Evolutionary conservation across 345 rosid species (phyloP).

Genomic region (Sonneratia alba): DNA sequence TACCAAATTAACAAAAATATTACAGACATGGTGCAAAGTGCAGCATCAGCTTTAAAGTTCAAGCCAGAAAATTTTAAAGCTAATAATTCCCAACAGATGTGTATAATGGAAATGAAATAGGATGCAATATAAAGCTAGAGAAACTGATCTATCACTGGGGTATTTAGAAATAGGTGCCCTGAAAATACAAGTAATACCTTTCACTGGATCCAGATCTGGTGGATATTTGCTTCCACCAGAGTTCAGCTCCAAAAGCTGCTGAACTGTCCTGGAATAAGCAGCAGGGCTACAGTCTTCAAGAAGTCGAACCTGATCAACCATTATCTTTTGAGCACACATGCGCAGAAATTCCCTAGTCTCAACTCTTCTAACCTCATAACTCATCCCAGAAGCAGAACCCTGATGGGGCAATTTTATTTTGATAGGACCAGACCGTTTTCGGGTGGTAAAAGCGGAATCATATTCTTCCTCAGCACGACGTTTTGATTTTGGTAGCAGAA

Average conservation of each 20-base stretch:
- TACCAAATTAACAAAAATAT: background rate
- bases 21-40: background rate
- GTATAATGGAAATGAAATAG: background rate
- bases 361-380: constrained; percentile 70
- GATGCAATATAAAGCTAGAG: background rate
- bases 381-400: constrained; percentile 72
- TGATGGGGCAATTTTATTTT: constrained; percentile 56
- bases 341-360: constrained; percentile 55
- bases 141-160: background rate
- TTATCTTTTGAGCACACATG: constrained; percentile 51
- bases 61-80: no score
- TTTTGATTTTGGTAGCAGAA: constrained; percentile 64
- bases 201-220: constrained; percentile 63
- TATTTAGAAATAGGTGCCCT: background rate
- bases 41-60: background rate
- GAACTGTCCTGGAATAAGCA: constrained; percentile 86
- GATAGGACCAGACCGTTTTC: constrained; percentile 58
- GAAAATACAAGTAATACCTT: constrained; percentile 34
- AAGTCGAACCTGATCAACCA: constrained; percentile 53
- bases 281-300: constrained; percentile 52
- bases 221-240: constrained; percentile 62
- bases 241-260: constrained; percentile 51
- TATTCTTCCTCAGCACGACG: constrained; percentile 62
- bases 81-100: background rate
- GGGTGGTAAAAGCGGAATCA: constrained; percentile 28